Conservation (phyloP, 2,329 filamentous ascomycete species). For the Alternaria sp. region DNA sequence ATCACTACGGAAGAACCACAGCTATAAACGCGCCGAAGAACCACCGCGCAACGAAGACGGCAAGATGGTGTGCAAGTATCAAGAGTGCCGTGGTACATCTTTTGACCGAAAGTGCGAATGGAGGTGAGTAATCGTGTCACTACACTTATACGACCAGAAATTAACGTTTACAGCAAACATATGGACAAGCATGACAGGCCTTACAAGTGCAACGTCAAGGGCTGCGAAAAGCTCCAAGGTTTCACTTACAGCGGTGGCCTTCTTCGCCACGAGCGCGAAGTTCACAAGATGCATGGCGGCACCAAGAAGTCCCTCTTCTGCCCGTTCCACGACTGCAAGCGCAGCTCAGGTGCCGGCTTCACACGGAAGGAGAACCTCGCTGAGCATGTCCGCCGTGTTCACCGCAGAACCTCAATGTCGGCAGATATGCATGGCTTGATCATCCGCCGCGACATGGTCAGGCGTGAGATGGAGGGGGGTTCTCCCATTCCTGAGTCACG, state of each 20-base stretch:
- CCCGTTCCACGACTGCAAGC: constrained; percentile 85
- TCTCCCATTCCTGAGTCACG: constrained; percentile 31
- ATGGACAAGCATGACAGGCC: constrained; percentile 98
- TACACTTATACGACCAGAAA: constrained; percentile 25
- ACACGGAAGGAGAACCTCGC: constrained; percentile 92
- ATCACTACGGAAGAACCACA: constrained; percentile 45
- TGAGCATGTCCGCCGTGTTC: constrained; percentile 90
- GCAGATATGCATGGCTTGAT: constrained; percentile 43
- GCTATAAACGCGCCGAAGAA: constrained; percentile 53
- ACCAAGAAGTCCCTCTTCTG: constrained; percentile 88
- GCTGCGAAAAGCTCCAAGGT: constrained; percentile 88
- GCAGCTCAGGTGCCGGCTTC: constrained; percentile 86
- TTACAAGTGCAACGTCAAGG: constrained; percentile 82
- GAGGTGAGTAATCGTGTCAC: constrained; percentile 69
- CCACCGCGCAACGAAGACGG: constrained; percentile 70
- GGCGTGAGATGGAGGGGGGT: constrained; percentile 23
- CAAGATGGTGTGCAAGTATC: constrained; percentile 74
- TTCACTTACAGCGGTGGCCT: constrained; percentile 96
- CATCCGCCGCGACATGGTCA: constrained; percentile 33
- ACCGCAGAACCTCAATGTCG: constrained; percentile 55
- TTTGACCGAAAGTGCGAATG: constrained; percentile 91
- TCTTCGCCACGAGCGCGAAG: constrained; percentile 87
- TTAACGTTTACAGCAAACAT: constrained; percentile 72
- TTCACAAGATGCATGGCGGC: constrained; percentile 87
- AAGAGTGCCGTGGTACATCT: constrained; percentile 71